Evolutionary conservation across 1,284 basidiomycete species (phyloP).

Genomic region (Leccinum cinnamomeum): DNA sequence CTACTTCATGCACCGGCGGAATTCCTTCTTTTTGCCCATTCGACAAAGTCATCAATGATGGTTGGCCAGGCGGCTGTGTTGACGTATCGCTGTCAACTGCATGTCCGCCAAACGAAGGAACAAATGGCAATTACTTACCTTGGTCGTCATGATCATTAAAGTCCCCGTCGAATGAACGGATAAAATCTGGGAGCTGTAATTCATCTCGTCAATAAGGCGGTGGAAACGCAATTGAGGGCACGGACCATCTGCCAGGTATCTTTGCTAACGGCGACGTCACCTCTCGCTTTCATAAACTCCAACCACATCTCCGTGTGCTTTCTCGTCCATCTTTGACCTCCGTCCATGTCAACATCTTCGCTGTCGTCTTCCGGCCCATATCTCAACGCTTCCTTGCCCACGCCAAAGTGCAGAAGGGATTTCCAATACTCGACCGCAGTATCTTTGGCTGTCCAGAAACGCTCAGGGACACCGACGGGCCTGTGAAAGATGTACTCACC

Average conservation of each 20-base stretch:
- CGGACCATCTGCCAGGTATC: constrained; percentile 92
- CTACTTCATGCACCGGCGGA: constrained; percentile 6
- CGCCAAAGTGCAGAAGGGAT: constrained; percentile 78
- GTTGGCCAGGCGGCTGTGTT: constrained; percentile 84
- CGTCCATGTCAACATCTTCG: constrained; percentile 34
- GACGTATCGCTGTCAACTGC: constrained; percentile 7
- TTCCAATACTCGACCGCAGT: constrained; percentile 84
- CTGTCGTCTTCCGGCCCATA: constrained; percentile 47
- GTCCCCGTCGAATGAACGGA: constrained; percentile 76
- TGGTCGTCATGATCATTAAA: constrained; percentile 86
- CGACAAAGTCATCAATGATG: constrained; percentile 87
- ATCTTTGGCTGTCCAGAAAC: constrained; percentile 54
- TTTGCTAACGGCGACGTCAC: constrained; percentile 84
- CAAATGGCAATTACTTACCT: constrained; percentile 46
- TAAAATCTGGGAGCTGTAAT: constrained; percentile 75
- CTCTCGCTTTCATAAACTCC: constrained; percentile 72
- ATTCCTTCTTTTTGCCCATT: constrained; percentile 50
- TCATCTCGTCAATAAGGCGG: constrained; percentile 7
- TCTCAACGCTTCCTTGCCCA: constrained; percentile 68
- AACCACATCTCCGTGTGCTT: constrained; percentile 82
- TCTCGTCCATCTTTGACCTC: constrained; percentile 61
- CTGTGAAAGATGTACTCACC: constrained; percentile 40
- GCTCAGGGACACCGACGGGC: constrained; percentile 11
- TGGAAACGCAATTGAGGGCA: background rate
- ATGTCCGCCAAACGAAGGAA: background rate